Evolutionary conservation across 352 stramenopile species (phyloP), one percentile per base, ranked within the genome.

Genomic region (Phytopythium sindhum): DNA sequence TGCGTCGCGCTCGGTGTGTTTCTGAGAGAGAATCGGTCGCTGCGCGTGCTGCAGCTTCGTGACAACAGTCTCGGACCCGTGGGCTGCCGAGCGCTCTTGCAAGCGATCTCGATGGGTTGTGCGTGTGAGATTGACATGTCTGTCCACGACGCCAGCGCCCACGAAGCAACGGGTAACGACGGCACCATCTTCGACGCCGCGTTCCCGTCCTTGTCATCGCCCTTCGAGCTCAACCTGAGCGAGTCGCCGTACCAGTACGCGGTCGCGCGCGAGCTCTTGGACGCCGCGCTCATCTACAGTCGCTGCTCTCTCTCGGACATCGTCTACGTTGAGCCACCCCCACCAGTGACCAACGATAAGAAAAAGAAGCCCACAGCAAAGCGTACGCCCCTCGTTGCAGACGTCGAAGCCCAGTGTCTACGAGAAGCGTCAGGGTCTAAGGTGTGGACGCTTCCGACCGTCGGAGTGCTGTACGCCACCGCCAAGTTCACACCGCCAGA

Each of bases 1-100:
- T 78, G 77, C 14, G 72, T 92, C 24, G 68, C 79, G 5, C 82
- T 92, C 28, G 79, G 77, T 14, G 89, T 86, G 58, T 89, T 78
- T 35, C 33, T 92, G 33, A 68, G 72, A 15, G 42, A 69, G 6
- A 90, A 92, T 17, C 51, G 48, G 2, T 77, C 75, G 0, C 58
- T 92, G 11, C 61, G 59, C 19, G 62, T 63, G 8, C 54, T 92
- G 2, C 65, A 73, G 15, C 72, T 92, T 5, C 71, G 82, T 44
- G 78, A 92, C 53, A 92, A 92, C 47, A 73, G 61, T 7, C 69
- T 92, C 4, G 78, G 79, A 5, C 69, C 78, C 12, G 74, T 81
- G 0, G 83, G 83, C 1, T 78, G 80, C 0, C 81, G 84, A 31
- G 83, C 83, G 19, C 63, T 92, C 1, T 56, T 89, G 12, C 67